Evolutionary conservation across 1,284 basidiomycete species (phyloP), one percentile per base, ranked within the genome.

Genomic region (Sphagnurus paluster): DNA sequence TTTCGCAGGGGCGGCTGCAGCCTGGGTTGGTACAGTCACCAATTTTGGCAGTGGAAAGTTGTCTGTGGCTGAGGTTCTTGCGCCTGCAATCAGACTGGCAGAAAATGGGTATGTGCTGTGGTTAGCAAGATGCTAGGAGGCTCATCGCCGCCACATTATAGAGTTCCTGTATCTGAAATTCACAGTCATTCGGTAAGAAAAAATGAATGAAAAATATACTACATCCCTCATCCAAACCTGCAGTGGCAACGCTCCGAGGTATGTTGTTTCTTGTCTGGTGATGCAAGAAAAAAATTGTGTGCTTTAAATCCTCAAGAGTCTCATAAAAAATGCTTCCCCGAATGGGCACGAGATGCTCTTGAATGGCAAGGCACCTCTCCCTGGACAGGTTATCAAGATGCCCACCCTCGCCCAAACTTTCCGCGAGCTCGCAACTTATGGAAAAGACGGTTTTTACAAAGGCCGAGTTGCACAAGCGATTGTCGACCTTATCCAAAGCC

Each of bases 371-470:
- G 89, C 91, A 0, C 92, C 93, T 0, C 75, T 79, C 8, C 81
- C 87, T 1, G 90, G 90, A 2, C 78, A 94, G 61, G 77, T 93
- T 55, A 80, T 90, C 68, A 79, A 74, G 47, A 75, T 93, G 42
- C 85, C 92, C 0, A 87, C 83, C 56, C 79, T 98, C 5, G 95
- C 89, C 0, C 70, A 77, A 56, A 96, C 93, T 0, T 94, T 98
- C 71, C 79, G 85, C 43, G 77, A 82, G 37, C 71, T 98, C 5
- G 91, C 83, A 0, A 78, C 81, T 47, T 70, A 91, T 26, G 95
- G 95, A 4, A 92, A 89, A 57, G 82, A 88, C 43, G 96, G 93
- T 0, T 98, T 93, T 66, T 98, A 98, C 71, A 90, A 85, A 59
- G 96, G 95, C 1, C 74, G 88, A 5, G 70, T 98, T 17, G 95